Conservation (phyloP, 495 filamentous ascomycete genomes). For the Amorphotheca resinae region DNA sequence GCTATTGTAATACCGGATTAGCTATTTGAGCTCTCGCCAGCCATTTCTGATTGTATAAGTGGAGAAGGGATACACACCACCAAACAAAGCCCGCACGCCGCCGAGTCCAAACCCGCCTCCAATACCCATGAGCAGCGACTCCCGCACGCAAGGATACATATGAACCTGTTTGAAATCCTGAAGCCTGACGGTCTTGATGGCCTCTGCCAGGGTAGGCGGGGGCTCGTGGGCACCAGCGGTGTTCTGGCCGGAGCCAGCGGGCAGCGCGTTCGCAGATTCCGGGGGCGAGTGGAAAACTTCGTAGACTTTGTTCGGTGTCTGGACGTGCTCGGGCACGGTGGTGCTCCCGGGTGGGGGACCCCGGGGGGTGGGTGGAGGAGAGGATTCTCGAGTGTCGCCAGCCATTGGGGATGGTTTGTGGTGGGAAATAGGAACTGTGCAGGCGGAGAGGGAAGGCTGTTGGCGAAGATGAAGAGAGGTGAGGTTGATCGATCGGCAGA, state of each 20-base stretch:
- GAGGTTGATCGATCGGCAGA: conserved; percentile 2
- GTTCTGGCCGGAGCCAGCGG: conserved; percentile 20
- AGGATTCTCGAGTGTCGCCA: conserved; percentile 23
- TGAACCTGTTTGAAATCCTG: conserved; percentile 63
- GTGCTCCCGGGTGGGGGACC: conserved; percentile 27
- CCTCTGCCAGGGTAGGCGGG: conserved; percentile 45
- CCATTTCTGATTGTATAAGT: background rate
- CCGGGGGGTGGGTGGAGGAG: conserved; percentile 15
- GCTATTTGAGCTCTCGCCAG: no score
- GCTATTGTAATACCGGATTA: no score
- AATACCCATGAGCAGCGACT: conserved; percentile 73
- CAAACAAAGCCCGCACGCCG: conserved; percentile 54
- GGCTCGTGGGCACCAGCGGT: conserved; percentile 34
- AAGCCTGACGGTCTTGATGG: conserved; percentile 48
- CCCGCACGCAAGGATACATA: conserved; percentile 70
- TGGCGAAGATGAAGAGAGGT: background rate
- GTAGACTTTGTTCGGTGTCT: conserved; percentile 20
- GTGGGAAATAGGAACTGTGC: no score
- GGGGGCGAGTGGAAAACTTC: conserved; percentile 26
- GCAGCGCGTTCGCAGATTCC: conserved; percentile 19
- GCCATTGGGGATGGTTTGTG: conserved; percentile 14
- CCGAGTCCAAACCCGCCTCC: conserved; percentile 63
- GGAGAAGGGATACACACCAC: conserved; percentile 44
- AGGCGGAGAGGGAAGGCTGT: no score
- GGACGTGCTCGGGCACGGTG: conserved; percentile 23